Percentiles rank a stretch among this genome's conserved stretches.
These are phyloP conservation scores for Arbutus unedo DNA, from an alignment of 148 eudicot species.

Conservation along the genomic window DNA sequence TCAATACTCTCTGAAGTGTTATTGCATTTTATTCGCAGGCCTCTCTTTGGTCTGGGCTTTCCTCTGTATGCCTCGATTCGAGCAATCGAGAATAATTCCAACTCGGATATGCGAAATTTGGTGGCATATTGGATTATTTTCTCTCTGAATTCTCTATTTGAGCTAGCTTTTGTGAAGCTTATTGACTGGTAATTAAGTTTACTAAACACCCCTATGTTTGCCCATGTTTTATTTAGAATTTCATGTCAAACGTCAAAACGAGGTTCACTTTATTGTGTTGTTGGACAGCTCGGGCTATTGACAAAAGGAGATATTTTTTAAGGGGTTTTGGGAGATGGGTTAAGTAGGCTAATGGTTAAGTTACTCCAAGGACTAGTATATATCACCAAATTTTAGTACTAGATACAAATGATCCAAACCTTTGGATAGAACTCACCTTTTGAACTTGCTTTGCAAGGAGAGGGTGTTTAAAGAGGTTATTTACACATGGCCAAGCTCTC, in stretches of 20 bases:
- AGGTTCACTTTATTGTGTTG: neutral
- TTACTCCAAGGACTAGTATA: neutral
- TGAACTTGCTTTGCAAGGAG: no score
- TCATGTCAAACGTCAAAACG: neutral
- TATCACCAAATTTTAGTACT: neutral
- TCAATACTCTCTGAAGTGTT: neutral
- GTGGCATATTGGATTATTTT: slow-evolving; percentile 17
- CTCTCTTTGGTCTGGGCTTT: slow-evolving; percentile 24
- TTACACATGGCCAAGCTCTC: no score
- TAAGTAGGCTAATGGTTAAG: neutral
- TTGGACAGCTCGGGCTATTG: no score
- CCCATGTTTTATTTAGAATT: neutral
- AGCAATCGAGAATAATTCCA: slow-evolving; percentile 12
- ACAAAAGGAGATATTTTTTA: neutral
- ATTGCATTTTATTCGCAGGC: slow-evolving; percentile 22
- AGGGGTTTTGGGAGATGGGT: neutral
- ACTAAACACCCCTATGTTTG: neutral
- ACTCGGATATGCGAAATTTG: neutral
- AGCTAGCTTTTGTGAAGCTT: slow-evolving; percentile 13
- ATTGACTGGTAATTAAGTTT: slow-evolving; percentile 1
- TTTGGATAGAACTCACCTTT: no score
- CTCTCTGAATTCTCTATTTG: slow-evolving; percentile 17
- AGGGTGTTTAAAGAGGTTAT: no score
- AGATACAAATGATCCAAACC: no score
- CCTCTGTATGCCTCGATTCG: slow-evolving; percentile 20